phyloP scores from a whole-genome alignment of 2,329 filamentous ascomycete species.

The Neoscytalidium dimidiatum region DNA sequence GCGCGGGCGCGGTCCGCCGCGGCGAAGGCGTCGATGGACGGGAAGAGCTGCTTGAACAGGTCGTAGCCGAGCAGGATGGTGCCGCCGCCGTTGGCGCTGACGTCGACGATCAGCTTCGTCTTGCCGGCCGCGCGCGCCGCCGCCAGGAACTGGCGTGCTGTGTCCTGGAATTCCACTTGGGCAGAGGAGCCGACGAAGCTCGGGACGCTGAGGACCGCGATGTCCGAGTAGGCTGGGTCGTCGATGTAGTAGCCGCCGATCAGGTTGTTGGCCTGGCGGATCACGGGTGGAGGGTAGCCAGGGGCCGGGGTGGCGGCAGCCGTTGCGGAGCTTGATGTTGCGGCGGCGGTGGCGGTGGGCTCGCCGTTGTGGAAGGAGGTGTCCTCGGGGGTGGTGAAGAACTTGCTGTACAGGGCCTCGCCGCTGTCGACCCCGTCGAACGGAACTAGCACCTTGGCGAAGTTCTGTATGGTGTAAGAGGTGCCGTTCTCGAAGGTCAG shows the following conservation, averaged over 20 bases:
- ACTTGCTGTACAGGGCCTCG: conserved; percentile 41
- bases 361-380: conserved; percentile 12
- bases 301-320: conserved; percentile 33
- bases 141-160: conserved; percentile 44
- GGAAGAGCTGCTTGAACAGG: conserved; percentile 61
- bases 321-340: conserved; percentile 21
- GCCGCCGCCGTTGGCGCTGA: conserved; percentile 62
- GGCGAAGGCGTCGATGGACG: conserved; percentile 51
- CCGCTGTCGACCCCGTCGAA: conserved; percentile 45
- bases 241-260: conserved; percentile 51
- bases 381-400: conserved; percentile 34
- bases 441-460: conserved; percentile 39
- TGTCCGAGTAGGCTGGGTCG: conserved; percentile 44
- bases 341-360: background rate
- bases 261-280: conserved; percentile 40
- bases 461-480: conserved; percentile 43
- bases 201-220: conserved; percentile 46
- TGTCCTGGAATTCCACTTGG: conserved; percentile 38
- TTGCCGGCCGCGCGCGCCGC: conserved; percentile 52
- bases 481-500: conserved; percentile 50
- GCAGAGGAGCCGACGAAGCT: conserved; percentile 39
- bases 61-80: conserved; percentile 62
- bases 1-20: conserved; percentile 54
- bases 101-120: conserved; percentile 62
- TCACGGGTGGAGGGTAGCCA: conserved; percentile 46